phyloP scores from a whole-genome alignment of 164 flowering plant species.

The Malania oleifera region DNA sequence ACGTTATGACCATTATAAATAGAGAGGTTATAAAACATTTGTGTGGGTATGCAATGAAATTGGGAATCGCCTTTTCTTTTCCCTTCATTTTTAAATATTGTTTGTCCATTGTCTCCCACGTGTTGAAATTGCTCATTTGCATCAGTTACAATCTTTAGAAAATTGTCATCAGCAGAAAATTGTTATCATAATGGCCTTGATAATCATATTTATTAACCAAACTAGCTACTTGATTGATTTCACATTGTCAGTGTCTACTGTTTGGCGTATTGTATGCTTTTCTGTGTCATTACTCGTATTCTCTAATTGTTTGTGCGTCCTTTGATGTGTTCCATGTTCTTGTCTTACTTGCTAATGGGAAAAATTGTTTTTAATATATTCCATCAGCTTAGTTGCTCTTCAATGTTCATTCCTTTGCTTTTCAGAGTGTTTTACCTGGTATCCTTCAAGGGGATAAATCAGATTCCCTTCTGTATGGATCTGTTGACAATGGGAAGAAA shows the following conservation, averaged over 20 bases:
- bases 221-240: not conserved
- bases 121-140: too few species aligned
- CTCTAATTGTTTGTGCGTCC: not conserved
- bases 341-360: too few species aligned
- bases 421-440: conserved; percentile 97
- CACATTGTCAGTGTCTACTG: not conserved
- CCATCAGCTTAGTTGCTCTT: not conserved
- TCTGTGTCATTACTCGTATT: not conserved
- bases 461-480: conserved; percentile 94
- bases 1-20: not conserved
- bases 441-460: conserved; percentile 99
- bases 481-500: conserved; percentile 99
- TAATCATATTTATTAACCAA: not conserved
- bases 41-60: not conserved
- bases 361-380: not conserved
- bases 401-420: conserved; percentile 3
- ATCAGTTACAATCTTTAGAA: too few species aligned
- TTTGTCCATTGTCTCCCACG: too few species aligned
- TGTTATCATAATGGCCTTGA: not conserved
- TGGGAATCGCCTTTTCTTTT: not conserved
- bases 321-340: not conserved
- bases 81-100: not conserved
- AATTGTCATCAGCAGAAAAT: not conserved
- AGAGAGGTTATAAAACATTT: not conserved
- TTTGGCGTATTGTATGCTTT: not conserved